Evolutionary conservation across 306 rosid species (phyloP), one percentile per base, ranked within the genome.

Genomic region (Dalbergia cochinchinensis): DNA sequence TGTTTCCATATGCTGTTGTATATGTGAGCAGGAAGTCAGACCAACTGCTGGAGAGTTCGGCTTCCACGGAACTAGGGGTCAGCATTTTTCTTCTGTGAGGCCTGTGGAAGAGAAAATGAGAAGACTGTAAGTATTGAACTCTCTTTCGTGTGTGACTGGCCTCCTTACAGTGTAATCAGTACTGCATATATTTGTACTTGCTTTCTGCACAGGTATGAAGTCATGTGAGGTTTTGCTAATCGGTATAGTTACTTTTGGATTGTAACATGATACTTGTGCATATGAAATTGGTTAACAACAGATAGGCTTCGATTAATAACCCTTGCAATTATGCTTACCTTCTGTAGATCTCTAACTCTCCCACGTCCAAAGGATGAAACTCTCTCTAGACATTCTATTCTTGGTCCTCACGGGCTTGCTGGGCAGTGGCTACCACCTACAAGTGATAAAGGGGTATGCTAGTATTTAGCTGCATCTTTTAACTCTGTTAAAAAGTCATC

Each of bases 351-450:
- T 82, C 64, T 93, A 51, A 78, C 57, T 75, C 57, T 87, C n/a
- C 88, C 86, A 42, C 92, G 68, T 11, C 97, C 98, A 48, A 93
- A 63, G 48, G 92, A 87, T 77, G 98, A 93, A 82, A 91, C 98
- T 19, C 90, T 93, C 33, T 88, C 97, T 45, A 92, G 77, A 15
- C 98, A 93, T 87, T 93, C 98, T 20, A 83, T 93, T 78, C 77
- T 93, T 78, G 98, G 98, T 54, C 97, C 94, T 10, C 82, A 72
- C 78, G 93, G 97, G 76, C 93, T 92, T 82, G 62, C 72, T 39
- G 93, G 93, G 80, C 85, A 86, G 87, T 90, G 93, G 94, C 89
- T 67, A 71, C 88, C 90, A 53, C 93, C 92, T 79, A 78, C 54
- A 61, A 81, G 74, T 86, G 91, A 86, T 73, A 86, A 79, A 83